Evolutionary conservation across 176 grass and related monocot species (phyloP).

Genomic region (Rhipidocladum racemiflorum): DNA sequence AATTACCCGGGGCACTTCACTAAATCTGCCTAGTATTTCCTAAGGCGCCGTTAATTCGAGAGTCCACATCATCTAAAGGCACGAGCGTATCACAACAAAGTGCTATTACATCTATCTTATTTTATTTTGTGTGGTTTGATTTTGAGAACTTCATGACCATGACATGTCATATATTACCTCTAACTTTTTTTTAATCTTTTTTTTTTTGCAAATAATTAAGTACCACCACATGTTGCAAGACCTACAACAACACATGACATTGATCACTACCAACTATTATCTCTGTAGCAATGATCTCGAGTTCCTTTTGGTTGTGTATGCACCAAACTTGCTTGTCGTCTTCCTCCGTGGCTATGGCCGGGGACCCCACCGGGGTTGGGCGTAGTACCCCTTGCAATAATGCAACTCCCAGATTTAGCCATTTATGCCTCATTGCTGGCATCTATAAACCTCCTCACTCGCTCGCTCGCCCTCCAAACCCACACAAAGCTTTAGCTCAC

Average conservation of each 20-base stretch:
- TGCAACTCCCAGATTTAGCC: slow-evolving; percentile 38
- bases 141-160: too few species aligned
- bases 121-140: too few species aligned
- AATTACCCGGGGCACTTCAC: too few species aligned
- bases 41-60: background rate
- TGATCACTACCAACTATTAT: slow-evolving; percentile 24
- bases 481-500: background rate
- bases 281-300: slow-evolving; percentile 42
- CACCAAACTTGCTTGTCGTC: slow-evolving; percentile 40
- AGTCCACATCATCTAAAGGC: background rate
- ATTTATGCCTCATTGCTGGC: background rate
- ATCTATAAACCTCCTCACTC: slow-evolving; percentile 12
- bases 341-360: slow-evolving; percentile 8
- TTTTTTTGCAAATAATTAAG: background rate
- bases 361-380: background rate
- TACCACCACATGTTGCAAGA: slow-evolving; percentile 3
- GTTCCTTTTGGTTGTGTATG: background rate
- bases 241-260: background rate
- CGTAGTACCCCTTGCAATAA: slow-evolving; percentile 32
- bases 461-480: background rate
- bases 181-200: too few species aligned
- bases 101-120: too few species aligned
- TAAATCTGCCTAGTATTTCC: background rate
- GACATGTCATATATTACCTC: too few species aligned
- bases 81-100: background rate